Evolutionary conservation across 352 stramenopile species (phyloP).

Genomic region (Pythium periplocum): DNA sequence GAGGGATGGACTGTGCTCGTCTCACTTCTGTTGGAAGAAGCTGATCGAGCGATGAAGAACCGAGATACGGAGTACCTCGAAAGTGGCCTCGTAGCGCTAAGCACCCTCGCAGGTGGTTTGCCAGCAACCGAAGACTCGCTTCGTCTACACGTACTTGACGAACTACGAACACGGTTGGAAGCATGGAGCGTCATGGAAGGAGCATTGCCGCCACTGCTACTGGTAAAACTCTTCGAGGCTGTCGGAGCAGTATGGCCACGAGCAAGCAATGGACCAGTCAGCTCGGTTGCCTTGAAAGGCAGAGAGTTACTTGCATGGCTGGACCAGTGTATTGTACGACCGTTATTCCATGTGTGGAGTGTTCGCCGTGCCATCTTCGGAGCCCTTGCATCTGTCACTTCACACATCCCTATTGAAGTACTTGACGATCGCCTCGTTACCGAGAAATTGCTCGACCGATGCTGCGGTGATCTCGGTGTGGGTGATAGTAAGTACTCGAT

Average conservation of each 20-base stretch:
- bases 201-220: neutral
- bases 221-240: slow-evolving; percentile 41
- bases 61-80: slow-evolving; percentile 68
- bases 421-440: slow-evolving; percentile 24
- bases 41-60: slow-evolving; percentile 55
- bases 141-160: slow-evolving; percentile 29
- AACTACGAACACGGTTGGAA: slow-evolving; percentile 29
- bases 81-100: slow-evolving; percentile 49
- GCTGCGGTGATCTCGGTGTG: slow-evolving; percentile 51
- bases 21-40: slow-evolving; percentile 46
- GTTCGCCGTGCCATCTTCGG: slow-evolving; percentile 54
- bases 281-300: no score
- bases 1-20: slow-evolving; percentile 28
- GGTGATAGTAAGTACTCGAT: slow-evolving; percentile 66
- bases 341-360: slow-evolving; percentile 59
- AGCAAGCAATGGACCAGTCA: no score
- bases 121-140: slow-evolving; percentile 17
- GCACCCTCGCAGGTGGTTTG: slow-evolving; percentile 35
- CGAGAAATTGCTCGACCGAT: slow-evolving; percentile 31
- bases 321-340: slow-evolving; percentile 24
- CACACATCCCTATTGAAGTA: slow-evolving; percentile 15
- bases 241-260: slow-evolving; percentile 43
- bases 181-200: slow-evolving; percentile 21
- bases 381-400: slow-evolving; percentile 28
- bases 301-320: slow-evolving; percentile 48